phyloP scores from a whole-genome alignment of 352 stramenopile species.

The Phytophthora melonis region DNA sequence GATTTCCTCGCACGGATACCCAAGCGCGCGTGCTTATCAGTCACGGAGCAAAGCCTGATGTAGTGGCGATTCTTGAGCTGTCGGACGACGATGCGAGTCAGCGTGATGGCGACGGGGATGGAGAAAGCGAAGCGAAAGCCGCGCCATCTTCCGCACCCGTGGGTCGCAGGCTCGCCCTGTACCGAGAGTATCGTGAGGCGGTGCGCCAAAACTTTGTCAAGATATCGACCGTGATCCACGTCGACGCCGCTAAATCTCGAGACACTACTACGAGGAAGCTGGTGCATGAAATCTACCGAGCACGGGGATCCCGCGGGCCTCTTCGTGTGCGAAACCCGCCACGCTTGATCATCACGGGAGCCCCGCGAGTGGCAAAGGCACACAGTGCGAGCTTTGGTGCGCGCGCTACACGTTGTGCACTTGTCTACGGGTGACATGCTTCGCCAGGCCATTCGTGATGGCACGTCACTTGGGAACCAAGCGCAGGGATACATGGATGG shows the following conservation, averaged over 20 bases:
- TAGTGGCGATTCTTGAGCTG: conserved; percentile 93
- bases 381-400: conserved; percentile 95
- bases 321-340: conserved; percentile 57
- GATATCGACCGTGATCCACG: conserved; percentile 67
- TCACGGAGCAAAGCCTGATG: conserved; percentile 82
- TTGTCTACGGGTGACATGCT: conserved; percentile 97
- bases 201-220: conserved; percentile 85
- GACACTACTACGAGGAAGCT: conserved; percentile 55
- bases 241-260: conserved; percentile 68
- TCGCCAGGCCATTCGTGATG: conserved; percentile 84
- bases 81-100: conserved; percentile 89
- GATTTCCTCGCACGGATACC: conserved; percentile 93
- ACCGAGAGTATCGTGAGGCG: conserved; percentile 81
- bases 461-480: conserved; percentile 65
- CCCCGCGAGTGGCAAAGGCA: conserved; percentile 96
- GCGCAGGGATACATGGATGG: conserved; percentile 94
- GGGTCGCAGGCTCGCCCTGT: conserved; percentile 68
- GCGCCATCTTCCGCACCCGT: conserved; percentile 11
- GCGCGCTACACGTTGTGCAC: conserved; percentile 93
- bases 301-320: conserved; percentile 50
- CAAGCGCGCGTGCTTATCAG: conserved; percentile 91
- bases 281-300: conserved; percentile 59
- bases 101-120: conserved; percentile 87
- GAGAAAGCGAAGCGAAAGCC: conserved; percentile 58
- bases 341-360: conserved; percentile 92